Evolutionary conservation across 768 basidiomycete species (phyloP), one percentile per base, ranked within the genome.

Genomic region (Agaricus subrufescens): DNA sequence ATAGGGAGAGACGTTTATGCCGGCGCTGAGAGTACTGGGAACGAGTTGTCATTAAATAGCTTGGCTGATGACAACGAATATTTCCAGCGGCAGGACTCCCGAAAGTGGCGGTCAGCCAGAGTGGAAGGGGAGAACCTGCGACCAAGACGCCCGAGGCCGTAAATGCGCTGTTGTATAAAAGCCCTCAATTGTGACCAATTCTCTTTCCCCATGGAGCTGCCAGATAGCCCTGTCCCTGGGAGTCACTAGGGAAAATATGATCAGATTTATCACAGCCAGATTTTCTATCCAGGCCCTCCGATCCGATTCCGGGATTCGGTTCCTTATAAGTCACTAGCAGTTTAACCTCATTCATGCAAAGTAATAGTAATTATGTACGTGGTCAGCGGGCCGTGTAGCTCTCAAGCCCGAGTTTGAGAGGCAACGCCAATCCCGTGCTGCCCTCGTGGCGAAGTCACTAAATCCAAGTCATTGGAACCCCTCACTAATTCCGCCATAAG

Each of bases 1-100:
- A 51, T 34, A 58, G 42, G 1, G 57, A 58, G 50, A 52, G 27
- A 29, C 46, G 50, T 30, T 53, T 53, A 31, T 45, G 44, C 44
- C 45, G 34, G 23, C 25, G 31, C 29, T 47, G 52, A 34, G 48
- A 46, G 27, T 30, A 19, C 2, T 34, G 44, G 8, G 50, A 15
- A 14, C 46, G 51, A 11, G 49, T 27, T 25, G 47, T 37, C 55
- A 56, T 50, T 25, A 15, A 3, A 40, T 11, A 34, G 1, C 30
- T 7, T 34, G 19, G 19, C n/a, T 12, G n/a, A 26, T 31, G n/a
- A 39, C 44, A 26, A 48, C 29, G n/a, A 15, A 34, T 40, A 25
- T 44, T 56, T 31, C 15, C 9, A 43, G 29, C 10, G 12, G 54
- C 26, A 40, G 19, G 47, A 34, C 39, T 29, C 44, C 47, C 6